Base-by-base conservation (phyloP, 805 yeast genomes). In the Nakazawaea ishiwadae region DNA sequence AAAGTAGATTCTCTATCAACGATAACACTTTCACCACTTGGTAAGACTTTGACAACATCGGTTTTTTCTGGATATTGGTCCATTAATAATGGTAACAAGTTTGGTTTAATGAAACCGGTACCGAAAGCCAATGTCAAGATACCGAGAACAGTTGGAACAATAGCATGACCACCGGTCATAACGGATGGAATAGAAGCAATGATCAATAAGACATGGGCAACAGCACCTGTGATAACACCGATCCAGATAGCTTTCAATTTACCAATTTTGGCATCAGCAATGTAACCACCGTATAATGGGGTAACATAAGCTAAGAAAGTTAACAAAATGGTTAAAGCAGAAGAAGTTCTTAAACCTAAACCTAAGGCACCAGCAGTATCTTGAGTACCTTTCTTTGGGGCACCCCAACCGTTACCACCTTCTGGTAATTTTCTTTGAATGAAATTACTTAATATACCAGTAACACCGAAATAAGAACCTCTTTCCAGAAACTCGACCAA, bases 11-110 rank as follows among this genome's bases (percentile, higher is more conserved):
- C 68, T 41, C 73, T 63, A 50, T 71, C 75, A 34, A 72, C 60
- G 50, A 83, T 77, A 27, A 84, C 90, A 36, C 71, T 69, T 54
- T 79, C 80, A 44, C 95, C 95, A 20, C 68, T 55, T 49, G 73
- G 71, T 44, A 73, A 64, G 3, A 73, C 75, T 57, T 69, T 73
- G 42, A 85, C 75, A 38, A 72, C 76, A 48, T 79, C 82, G 50
- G 73, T 69, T 44, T 74, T 66, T 56, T 77, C 74, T 34, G 81
- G 79, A 55, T 75, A 79, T 62, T 81, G 87, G 53, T 81, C 86
- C 60, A 69, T 59, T 40, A 70, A 54, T 37, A 71, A 58, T 5
- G 77, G 76, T 45, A 70, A 61, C 44, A 75, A 65, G 50, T 74
- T 75, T 43, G 79, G 76, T 51, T 75, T 75, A 49, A 75, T 72